Conservation (phyloP, 2,329 filamentous ascomycete species). For the Thelonectria discophora region DNA sequence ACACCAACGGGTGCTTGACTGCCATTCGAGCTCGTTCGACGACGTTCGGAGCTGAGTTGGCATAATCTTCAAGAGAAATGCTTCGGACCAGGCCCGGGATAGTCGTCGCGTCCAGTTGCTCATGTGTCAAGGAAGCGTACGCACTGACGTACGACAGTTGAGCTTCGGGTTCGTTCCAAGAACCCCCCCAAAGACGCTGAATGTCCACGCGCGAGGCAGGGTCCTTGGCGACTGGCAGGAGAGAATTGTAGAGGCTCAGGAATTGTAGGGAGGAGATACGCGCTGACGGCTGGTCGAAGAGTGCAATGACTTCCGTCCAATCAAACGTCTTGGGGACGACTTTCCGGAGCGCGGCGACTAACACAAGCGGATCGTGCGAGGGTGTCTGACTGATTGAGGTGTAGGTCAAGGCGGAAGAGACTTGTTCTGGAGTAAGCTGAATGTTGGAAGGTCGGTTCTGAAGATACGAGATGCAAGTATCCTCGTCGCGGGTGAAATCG, state of each 20-base stretch:
- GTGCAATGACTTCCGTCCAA: constrained; percentile 76
- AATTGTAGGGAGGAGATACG: constrained; percentile 84
- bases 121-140: constrained; percentile 78
- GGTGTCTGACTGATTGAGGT: constrained; percentile 66
- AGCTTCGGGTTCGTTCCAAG: constrained; percentile 86
- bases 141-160: constrained; percentile 94
- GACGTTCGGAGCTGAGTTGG: constrained; percentile 58
- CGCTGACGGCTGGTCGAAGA: constrained; percentile 82
- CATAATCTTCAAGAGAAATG: constrained; percentile 71
- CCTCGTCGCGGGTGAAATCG: constrained; percentile 78
- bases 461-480: constrained; percentile 66
- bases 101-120: constrained; percentile 82
- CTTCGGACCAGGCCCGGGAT: constrained; percentile 84
- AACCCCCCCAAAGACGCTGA: constrained; percentile 88
- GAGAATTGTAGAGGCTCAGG: constrained; percentile 78
- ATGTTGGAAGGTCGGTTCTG: constrained; percentile 62
- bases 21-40: constrained; percentile 67
- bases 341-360: constrained; percentile 71
- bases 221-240: constrained; percentile 76
- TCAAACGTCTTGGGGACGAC: constrained; percentile 70
- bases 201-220: constrained; percentile 71
- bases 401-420: constrained; percentile 80
- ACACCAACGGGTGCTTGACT: constrained; percentile 86
- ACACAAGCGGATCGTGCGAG: constrained; percentile 59
- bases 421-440: constrained; percentile 80